Conservation (phyloP, 2,329 filamentous ascomycete species). For the Talaromyces marneffei region DNA sequence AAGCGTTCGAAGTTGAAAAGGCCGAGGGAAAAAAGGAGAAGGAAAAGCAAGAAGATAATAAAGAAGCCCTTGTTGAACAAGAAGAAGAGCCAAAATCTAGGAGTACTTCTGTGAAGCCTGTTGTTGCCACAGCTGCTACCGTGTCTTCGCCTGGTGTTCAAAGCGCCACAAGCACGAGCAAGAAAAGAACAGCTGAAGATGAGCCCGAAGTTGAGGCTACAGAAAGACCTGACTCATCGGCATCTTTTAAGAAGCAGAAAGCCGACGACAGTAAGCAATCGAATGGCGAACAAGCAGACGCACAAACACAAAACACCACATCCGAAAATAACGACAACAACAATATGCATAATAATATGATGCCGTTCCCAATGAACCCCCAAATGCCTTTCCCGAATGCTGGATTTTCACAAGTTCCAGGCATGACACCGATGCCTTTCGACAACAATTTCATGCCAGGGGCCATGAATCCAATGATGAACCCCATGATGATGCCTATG, state of each 20-base stretch:
- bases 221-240: constrained; percentile 33
- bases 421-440: constrained; percentile 30
- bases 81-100: constrained; percentile 12
- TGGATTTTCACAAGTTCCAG: constrained; percentile 27
- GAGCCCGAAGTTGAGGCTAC: constrained; percentile 50
- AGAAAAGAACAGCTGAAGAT: constrained; percentile 80
- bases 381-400: constrained; percentile 33
- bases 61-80: constrained; percentile 21
- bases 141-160: constrained; percentile 27
- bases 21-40: constrained; percentile 40
- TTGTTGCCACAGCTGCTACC: constrained; percentile 19
- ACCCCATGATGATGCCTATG: constrained; percentile 35
- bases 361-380: constrained; percentile 26
- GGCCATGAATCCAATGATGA: constrained; percentile 31
- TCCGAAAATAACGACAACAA: constrained; percentile 18
- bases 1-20: constrained; percentile 60
- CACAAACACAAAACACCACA: neutral
- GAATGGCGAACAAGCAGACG: constrained; percentile 3
- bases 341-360: constrained; percentile 14
- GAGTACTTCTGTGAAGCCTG: constrained; percentile 12
- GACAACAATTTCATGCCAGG: constrained; percentile 29
- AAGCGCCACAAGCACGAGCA: constrained; percentile 41
- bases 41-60: constrained; percentile 28
- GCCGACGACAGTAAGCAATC: constrained; percentile 30
- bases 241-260: constrained; percentile 41